Conservation (phyloP, 768 basidiomycete genomes). For the Gloeostereum incarnatum region DNA sequence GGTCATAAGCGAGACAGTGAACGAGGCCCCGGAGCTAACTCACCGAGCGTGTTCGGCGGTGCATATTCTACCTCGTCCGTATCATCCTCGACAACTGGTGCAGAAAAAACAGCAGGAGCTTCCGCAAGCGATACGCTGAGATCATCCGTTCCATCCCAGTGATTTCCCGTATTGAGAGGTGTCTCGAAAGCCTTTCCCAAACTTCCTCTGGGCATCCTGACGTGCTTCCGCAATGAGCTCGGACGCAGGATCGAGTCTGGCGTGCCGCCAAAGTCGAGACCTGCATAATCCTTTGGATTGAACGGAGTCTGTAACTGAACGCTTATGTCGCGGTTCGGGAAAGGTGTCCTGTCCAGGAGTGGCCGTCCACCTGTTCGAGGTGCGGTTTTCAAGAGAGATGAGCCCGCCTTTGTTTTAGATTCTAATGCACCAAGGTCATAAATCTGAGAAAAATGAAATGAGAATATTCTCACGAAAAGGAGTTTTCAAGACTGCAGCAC, state of each 20-base stretch:
- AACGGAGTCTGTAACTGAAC: slow-evolving; percentile 24
- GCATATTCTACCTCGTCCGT: slow-evolving; percentile 44
- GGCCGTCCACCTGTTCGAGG: slow-evolving; percentile 26
- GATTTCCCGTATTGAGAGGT: slow-evolving; percentile 50
- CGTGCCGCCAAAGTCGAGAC: slow-evolving; percentile 24
- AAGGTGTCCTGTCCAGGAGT: slow-evolving; percentile 69
- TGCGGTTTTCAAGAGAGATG: background rate
- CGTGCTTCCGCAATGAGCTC: slow-evolving; percentile 59
- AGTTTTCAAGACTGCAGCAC: slow-evolving; percentile 22
- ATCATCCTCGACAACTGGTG: slow-evolving; percentile 21
- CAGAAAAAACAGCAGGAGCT: slow-evolving; percentile 17
- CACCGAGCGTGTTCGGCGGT: slow-evolving; percentile 27
- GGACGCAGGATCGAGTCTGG: slow-evolving; percentile 43
- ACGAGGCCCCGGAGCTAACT: background rate
- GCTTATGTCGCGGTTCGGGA: slow-evolving; percentile 46
- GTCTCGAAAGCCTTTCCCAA: slow-evolving; percentile 50
- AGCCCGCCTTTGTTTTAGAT: slow-evolving; percentile 3
- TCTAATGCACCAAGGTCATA: background rate
- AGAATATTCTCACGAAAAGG: slow-evolving; percentile 21
- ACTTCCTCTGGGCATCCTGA: slow-evolving; percentile 40
- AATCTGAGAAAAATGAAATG: background rate
- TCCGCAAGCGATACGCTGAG: slow-evolving; percentile 22
- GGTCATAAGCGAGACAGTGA: background rate
- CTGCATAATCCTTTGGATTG: slow-evolving; percentile 21
- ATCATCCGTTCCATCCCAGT: slow-evolving; percentile 69